Conservation (phyloP, 2,329 filamentous ascomycete species). For the Fusarium sp. region DNA sequence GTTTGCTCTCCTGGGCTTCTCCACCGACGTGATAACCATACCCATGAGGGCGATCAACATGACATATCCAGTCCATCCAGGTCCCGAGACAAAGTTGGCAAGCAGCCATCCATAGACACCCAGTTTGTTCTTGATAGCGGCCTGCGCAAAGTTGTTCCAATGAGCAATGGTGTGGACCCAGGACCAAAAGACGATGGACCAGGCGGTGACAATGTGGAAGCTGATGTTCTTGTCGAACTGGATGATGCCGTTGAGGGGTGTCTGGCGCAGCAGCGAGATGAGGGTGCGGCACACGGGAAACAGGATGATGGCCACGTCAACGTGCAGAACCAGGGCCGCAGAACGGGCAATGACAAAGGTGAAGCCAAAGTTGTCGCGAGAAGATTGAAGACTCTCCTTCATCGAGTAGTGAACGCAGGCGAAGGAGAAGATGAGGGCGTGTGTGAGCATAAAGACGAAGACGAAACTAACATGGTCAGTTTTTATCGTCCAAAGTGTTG, state of each 20-base stretch:
- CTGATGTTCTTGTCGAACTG: slow-evolving; percentile 92
- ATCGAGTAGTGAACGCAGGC: slow-evolving; percentile 83
- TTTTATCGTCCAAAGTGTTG: neutral
- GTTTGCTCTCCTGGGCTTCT: slow-evolving; percentile 83
- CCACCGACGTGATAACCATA: slow-evolving; percentile 82
- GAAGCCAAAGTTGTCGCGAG: slow-evolving; percentile 77
- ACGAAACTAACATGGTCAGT: slow-evolving; percentile 66
- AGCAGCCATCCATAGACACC: slow-evolving; percentile 83
- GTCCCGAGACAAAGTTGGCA: slow-evolving; percentile 82
- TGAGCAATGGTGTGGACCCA: slow-evolving; percentile 89
- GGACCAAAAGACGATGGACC: slow-evolving; percentile 90
- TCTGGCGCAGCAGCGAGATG: slow-evolving; percentile 83
- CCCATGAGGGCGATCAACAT: slow-evolving; percentile 84
- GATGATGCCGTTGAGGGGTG: slow-evolving; percentile 86
- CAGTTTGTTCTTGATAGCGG: slow-evolving; percentile 79
- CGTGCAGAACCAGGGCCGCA: slow-evolving; percentile 81
- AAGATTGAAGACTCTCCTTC: slow-evolving; percentile 78
- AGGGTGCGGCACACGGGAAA: slow-evolving; percentile 87
- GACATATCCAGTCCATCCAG: slow-evolving; percentile 87
- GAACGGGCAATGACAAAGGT: slow-evolving; percentile 83
- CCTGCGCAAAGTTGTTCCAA: slow-evolving; percentile 87
- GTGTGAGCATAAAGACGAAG: slow-evolving; percentile 78
- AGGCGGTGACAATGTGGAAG: slow-evolving; percentile 86
- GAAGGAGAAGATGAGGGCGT: slow-evolving; percentile 82
- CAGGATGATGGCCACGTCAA: slow-evolving; percentile 83